A percentile compares a stretch with the other conserved stretches of the same genome.
Conservation (phyloP, 2,329 filamentous ascomycete genomes). For the Neopestalotiopsis clavispora region DNA sequence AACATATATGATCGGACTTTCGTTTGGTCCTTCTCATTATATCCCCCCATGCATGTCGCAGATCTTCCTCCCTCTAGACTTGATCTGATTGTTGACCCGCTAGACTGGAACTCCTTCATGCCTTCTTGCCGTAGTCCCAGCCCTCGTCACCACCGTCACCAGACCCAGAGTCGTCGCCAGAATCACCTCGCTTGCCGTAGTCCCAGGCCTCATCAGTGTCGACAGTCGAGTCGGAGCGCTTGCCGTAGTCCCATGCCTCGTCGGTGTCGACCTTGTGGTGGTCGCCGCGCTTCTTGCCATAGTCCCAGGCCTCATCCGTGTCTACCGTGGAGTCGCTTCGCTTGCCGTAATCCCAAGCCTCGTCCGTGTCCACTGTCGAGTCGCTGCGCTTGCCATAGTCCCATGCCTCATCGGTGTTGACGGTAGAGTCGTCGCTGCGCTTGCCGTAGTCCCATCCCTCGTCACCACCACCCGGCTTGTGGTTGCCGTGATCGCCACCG, state of each 20-base stretch:
- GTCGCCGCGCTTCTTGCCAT: conserved; percentile 23
- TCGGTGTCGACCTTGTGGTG: conserved; percentile 31
- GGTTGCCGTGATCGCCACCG: too few species aligned
- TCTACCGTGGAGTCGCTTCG: neutral
- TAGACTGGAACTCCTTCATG: neutral
- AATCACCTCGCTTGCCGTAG: neutral
- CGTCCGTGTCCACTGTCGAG: neutral
- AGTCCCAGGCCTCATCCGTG: neutral
- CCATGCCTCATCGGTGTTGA: conserved; percentile 31
- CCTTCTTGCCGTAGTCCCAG: neutral
- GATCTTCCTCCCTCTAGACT: neutral
- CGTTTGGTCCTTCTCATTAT: neutral
- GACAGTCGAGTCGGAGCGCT: neutral
- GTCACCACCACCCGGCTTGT: too few species aligned
- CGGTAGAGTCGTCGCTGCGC: conserved; percentile 25
- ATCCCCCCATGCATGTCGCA: neutral
- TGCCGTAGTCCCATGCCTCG: conserved; percentile 6
- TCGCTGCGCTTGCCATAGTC: conserved; percentile 9
- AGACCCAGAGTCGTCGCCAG: conserved; percentile 1
- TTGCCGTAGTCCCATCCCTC: conserved; percentile 9
- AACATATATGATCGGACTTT: neutral
- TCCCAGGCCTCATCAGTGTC: neutral
- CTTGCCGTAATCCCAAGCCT: conserved; percentile 6
- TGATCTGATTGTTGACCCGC: neutral
- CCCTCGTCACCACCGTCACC: conserved; percentile 25